Conservation (phyloP, 2,329 filamentous ascomycete genomes). For the Blastomyces percursus region DNA sequence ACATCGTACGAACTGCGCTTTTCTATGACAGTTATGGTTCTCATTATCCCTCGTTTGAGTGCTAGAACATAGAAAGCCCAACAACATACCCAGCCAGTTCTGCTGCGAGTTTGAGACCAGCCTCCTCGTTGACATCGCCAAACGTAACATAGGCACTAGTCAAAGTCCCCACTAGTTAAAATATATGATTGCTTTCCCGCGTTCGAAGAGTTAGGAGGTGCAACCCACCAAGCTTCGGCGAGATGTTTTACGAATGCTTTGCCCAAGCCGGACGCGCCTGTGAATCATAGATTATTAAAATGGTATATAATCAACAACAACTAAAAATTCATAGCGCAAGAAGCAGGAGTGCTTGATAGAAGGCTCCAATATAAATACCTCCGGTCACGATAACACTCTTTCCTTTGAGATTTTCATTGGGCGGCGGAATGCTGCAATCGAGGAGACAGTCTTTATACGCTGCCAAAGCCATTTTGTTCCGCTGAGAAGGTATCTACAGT, state of each 20-base stretch:
- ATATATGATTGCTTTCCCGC: background rate
- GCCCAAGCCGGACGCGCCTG: constrained; percentile 10
- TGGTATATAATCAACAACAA: background rate
- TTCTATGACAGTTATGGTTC: background rate
- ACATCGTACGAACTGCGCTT: constrained; percentile 23
- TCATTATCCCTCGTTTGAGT: background rate
- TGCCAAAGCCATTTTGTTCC: constrained; percentile 7
- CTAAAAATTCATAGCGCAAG: background rate
- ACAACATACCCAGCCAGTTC: constrained; percentile 9
- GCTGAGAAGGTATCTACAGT: background rate
- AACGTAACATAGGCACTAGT: constrained; percentile 12
- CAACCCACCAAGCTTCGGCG: constrained; percentile 8
- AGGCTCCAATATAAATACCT: constrained; percentile 7
- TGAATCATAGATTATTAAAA: background rate
- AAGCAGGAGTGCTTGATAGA: background rate
- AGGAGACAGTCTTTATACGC: constrained; percentile 3
- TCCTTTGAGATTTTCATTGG: constrained; percentile 6
- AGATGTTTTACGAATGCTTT: constrained; percentile 9
- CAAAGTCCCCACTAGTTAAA: background rate
- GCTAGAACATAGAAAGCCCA: background rate
- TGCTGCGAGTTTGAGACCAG: constrained; percentile 3
- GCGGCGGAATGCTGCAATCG: constrained; percentile 7
- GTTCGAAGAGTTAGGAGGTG: background rate
- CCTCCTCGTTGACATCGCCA: constrained; percentile 11
- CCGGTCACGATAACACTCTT: constrained; percentile 12